Evolutionary conservation across 2,329 filamentous ascomycete genomes (phyloP).

Genomic region (Dryadomyces quercivorus): DNA sequence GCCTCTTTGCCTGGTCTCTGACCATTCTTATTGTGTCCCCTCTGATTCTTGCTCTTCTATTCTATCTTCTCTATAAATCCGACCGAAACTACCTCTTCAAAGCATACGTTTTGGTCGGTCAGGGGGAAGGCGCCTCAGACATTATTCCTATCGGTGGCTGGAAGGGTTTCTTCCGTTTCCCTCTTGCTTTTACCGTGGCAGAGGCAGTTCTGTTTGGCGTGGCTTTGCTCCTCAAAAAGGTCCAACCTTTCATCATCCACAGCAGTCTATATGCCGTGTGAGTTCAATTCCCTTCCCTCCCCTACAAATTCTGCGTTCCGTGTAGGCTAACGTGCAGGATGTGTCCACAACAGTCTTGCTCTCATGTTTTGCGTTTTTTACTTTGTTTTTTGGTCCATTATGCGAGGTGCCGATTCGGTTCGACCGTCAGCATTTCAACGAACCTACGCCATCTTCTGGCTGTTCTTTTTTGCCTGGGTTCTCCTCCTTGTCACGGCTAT

Average conservation of each 20-base stretch:
- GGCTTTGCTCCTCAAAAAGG: constrained; percentile 63
- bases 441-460: constrained; percentile 71
- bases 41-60: constrained; percentile 55
- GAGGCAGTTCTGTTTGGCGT: constrained; percentile 57
- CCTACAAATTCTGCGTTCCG: neutral
- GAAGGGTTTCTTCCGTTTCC: constrained; percentile 75
- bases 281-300: constrained; percentile 15
- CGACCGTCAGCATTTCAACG: constrained; percentile 80
- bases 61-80: constrained; percentile 52
- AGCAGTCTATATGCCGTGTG: constrained; percentile 72
- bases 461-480: constrained; percentile 65
- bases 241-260: constrained; percentile 87
- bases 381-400: constrained; percentile 69
- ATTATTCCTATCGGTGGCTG: constrained; percentile 58
- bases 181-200: constrained; percentile 59
- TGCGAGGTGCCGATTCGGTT: constrained; percentile 64
- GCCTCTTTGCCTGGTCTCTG: constrained; percentile 79
- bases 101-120: constrained; percentile 33
- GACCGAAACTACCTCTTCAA: constrained; percentile 89
- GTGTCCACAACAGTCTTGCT: constrained; percentile 43
- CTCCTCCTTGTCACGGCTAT: constrained; percentile 62
- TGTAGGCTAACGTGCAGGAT: neutral
- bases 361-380: constrained; percentile 79
- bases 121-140: constrained; percentile 44
- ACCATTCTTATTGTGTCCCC: constrained; percentile 72